Conservation (phyloP, 352 stramenopile genomes). For the Phytopythium boreale region DNA sequence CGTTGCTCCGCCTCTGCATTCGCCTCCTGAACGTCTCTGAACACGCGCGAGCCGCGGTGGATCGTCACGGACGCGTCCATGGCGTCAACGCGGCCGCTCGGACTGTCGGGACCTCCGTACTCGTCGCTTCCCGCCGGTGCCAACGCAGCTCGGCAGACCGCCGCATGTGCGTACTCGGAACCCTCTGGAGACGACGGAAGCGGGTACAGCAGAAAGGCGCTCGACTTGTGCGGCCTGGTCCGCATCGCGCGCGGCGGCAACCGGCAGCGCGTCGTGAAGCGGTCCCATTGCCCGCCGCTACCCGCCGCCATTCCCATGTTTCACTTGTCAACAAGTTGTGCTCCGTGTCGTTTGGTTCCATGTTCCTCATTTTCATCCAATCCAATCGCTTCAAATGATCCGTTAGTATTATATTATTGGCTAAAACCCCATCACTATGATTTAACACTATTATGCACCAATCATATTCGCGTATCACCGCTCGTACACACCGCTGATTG, state of each 20-base stretch:
- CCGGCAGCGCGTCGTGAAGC: constrained; percentile 61
- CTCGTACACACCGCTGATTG: not conserved
- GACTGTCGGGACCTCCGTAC: not conserved
- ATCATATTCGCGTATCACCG: not conserved
- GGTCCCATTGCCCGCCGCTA: constrained; percentile 24
- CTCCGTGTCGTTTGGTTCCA: not conserved
- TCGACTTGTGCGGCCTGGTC: constrained; percentile 22
- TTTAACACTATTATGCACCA: not conserved
- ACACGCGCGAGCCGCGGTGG: constrained; percentile 13
- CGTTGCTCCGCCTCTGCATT: not conserved
- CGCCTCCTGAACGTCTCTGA: constrained; percentile 8
- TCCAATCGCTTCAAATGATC: not conserved
- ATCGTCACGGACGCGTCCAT: constrained; percentile 34
- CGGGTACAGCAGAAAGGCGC: constrained; percentile 26
- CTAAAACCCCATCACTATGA: not conserved
- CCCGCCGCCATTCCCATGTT: not conserved
- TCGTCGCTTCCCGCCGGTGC: constrained; percentile 6
- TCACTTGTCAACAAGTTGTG: constrained; percentile 3
- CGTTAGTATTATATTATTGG: not conserved
- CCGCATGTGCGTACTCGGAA: not conserved
- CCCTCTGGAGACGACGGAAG: not conserved
- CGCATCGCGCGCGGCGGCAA: constrained; percentile 32
- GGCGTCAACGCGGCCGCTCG: not conserved
- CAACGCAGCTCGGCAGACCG: constrained; percentile 46
- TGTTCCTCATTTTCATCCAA: constrained; percentile 11